Evolutionary conservation across 345 rosid genomes (phyloP).

Genomic region (Luvunga scandens): DNA sequence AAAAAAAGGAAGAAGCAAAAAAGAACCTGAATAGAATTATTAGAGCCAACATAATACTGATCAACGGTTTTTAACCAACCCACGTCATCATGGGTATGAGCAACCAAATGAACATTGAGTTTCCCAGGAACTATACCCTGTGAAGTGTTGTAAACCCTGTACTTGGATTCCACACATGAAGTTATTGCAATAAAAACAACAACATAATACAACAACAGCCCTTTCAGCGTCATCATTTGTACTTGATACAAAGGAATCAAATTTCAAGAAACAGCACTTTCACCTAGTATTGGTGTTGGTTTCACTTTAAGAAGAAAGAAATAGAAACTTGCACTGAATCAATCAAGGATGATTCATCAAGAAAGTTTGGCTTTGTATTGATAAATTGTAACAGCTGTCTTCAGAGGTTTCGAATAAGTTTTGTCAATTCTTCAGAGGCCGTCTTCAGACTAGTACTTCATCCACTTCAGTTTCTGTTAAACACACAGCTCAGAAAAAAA

Average conservation of each 20-base stretch:
- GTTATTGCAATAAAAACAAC: conserved; percentile 30
- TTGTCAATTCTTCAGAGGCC: background rate
- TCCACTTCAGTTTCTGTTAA: background rate
- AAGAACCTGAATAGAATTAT: conserved; percentile 90
- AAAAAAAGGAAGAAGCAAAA: background rate
- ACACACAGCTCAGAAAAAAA: too few relatives aligned
- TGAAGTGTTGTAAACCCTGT: conserved; percentile 82
- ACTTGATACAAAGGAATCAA: background rate
- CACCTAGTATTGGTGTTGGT: background rate
- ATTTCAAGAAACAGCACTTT: background rate
- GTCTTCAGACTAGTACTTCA: too few relatives aligned
- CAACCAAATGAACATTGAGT: conserved; percentile 91
- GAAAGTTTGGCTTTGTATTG: background rate
- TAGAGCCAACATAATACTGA: conserved; percentile 98
- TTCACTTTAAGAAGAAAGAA: background rate
- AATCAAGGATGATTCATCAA: background rate
- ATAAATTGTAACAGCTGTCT: background rate
- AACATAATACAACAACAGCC: conserved; percentile 10
- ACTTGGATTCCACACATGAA: conserved; percentile 51
- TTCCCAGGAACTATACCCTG: conserved; percentile 67
- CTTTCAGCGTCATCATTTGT: conserved; percentile 11
- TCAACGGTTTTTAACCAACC: conserved; percentile 99
- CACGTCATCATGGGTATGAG: conserved; percentile 95
- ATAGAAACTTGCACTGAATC: background rate
- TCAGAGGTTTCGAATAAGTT: background rate